These are phyloP conservation scores for Nadsonia starkeyi-henricii DNA, from an alignment of 1,139 yeast species.

Conservation along the genomic window DNA sequence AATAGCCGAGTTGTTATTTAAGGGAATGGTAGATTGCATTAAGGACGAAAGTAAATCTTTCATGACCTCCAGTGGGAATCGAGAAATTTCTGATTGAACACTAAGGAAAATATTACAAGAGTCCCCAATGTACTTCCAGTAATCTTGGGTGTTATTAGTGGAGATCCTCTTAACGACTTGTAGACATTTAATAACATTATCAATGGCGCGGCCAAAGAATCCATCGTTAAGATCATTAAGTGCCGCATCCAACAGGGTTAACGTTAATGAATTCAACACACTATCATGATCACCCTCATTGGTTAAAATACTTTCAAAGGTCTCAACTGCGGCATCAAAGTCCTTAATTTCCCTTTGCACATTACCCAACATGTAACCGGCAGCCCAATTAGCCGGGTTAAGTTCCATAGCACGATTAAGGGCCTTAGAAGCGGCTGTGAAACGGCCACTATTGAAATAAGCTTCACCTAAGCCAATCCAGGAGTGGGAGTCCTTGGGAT, in stretches of 20 bases:
- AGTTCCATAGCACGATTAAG: constrained; percentile 49
- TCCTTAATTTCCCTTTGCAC: constrained; percentile 41
- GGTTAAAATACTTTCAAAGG: constrained; percentile 31
- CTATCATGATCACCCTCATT: constrained; percentile 40
- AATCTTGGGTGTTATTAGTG: constrained; percentile 26
- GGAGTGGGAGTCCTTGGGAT: constrained; percentile 54
- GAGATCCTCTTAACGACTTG: constrained; percentile 24
- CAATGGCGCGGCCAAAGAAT: constrained; percentile 50
- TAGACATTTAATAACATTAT: constrained; percentile 26
- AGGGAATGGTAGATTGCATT: background rate
- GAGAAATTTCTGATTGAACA: constrained; percentile 28
- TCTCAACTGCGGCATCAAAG: constrained; percentile 32
- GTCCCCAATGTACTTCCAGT: constrained; percentile 45
- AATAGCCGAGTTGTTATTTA: background rate
- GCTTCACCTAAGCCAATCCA: constrained; percentile 97
- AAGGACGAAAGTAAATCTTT: background rate
- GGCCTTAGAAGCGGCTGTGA: constrained; percentile 77
- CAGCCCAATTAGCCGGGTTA: constrained; percentile 43
- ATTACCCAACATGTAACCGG: constrained; percentile 52
- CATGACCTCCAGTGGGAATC: constrained; percentile 27
- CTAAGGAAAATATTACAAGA: constrained; percentile 33
- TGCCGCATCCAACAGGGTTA: constrained; percentile 43
- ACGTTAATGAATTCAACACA: constrained; percentile 43
- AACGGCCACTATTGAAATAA: constrained; percentile 68
- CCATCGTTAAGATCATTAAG: constrained; percentile 42